Conservation (phyloP, 305 asterid genomes). For the Solanum chacoense region DNA sequence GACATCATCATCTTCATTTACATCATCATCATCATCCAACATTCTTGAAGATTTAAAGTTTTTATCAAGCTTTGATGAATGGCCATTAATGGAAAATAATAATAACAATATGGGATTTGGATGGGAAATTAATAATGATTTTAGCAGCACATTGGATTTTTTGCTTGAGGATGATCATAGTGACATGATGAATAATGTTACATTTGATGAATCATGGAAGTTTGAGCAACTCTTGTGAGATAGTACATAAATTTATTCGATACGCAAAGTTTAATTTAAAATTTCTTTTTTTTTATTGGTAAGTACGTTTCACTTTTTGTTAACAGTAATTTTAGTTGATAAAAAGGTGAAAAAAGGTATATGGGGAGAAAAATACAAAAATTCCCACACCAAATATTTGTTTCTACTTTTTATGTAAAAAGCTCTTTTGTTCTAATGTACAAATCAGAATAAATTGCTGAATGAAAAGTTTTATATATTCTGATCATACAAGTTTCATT, state of each 20-base stretch:
- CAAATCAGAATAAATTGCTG: neutral
- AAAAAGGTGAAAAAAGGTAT: neutral
- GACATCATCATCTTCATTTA: slow-evolving; percentile 17
- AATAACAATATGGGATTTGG: neutral
- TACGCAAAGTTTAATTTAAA: neutral
- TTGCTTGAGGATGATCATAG: neutral
- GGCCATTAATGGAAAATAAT: neutral
- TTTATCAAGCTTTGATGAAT: slow-evolving; percentile 1
- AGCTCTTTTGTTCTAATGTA: neutral
- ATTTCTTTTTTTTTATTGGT: neutral
- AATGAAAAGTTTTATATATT: neutral
- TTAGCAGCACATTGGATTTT: neutral
- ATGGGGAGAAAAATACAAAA: neutral
- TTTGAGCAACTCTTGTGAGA: slow-evolving; percentile 7
- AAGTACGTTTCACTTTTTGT: neutral
- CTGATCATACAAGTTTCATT: neutral
- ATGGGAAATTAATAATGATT: slow-evolving; percentile 1
- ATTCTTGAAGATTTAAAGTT: slow-evolving; percentile 4
- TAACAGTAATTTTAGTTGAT: neutral
- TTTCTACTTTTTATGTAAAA: neutral
- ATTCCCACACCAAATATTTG: neutral
- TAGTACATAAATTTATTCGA: neutral
- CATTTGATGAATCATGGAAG: slow-evolving; percentile 23
- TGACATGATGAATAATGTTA: slow-evolving; percentile 5
- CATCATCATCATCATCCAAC: slow-evolving; percentile 1